phyloP scores from a whole-genome alignment of 164 flowering plant species.

The Liquidambar formosana region DNA sequence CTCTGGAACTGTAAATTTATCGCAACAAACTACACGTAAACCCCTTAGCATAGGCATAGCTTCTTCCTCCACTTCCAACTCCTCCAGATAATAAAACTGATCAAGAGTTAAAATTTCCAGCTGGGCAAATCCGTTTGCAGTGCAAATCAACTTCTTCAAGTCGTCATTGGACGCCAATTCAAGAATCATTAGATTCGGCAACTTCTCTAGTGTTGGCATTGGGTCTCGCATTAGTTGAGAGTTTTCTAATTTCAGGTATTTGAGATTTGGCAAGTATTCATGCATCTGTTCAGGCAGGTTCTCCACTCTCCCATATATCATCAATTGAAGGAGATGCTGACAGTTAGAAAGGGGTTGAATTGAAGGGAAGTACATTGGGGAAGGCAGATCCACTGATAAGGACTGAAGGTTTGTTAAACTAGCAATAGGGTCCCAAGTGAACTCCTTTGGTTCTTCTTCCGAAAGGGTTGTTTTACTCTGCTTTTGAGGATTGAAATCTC shows the following conservation, averaged over 20 bases:
- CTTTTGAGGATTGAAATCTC: no score
- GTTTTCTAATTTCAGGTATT: background rate
- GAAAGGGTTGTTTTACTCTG: no score
- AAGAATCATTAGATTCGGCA: background rate
- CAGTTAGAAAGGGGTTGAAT: background rate
- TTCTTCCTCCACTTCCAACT: constrained; percentile 8
- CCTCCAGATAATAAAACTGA: no score
- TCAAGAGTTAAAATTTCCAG: background rate
- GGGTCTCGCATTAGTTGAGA: background rate
- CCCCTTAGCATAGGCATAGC: constrained; percentile 10
- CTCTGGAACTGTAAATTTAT: no score
- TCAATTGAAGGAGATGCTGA: background rate
- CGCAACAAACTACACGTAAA: no score
- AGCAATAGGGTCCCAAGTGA: background rate
- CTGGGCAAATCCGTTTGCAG: constrained; percentile 3
- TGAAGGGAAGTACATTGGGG: background rate
- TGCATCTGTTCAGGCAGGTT: no score
- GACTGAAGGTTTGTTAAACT: no score
- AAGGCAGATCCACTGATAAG: no score
- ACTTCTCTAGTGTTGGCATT: constrained; percentile 1
- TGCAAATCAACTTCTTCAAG: background rate
- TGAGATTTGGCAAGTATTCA: no score
- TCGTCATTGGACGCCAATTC: background rate
- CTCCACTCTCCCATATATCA: background rate
- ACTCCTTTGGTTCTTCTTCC: background rate